Evolutionary conservation across 2,329 filamentous ascomycete species (phyloP), one percentile per base, ranked within the genome.

Genomic region (Claviceps humidiphila): DNA sequence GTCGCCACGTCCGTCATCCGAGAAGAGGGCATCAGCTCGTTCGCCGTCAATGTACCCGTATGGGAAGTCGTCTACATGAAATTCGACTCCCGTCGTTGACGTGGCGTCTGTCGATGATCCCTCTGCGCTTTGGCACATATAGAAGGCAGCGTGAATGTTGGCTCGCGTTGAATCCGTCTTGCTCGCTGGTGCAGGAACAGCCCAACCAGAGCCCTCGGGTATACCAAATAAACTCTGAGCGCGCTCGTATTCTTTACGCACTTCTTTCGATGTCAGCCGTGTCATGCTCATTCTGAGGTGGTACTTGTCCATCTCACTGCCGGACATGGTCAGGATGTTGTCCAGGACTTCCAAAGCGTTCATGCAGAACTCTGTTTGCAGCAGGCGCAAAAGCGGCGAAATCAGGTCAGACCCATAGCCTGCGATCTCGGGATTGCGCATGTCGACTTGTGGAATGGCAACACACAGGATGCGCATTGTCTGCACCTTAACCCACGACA

Each of bases 241-340:
- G 22, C 87, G 84, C 63, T 95, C 91, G 60, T 95, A 97, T 68
- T 97, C 90, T 64, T 96, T 97, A 48, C 88, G 84, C 49, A 93
- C 85, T 0, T 85, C 82, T 59, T 87, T 85, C 0, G 89, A 93
- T 2, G 89, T 89, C 1, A 87, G 84, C 13, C 87, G 85, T 5
- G 89, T 90, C 89, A 98, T 96, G 67, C 91, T 97, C 94, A 98
- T 98, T 41, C 93, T 82, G 54, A 98, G 72, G 63, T 97, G 89
- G 60, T 96, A 89, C 60, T 87, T 89, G 66, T 97, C 93, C 77
- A 95, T 89, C 1, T 91, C 86, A 37, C 87, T 89, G 4, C 88
- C 87, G 0, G 89, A 89, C 74, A 97, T 91, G 30, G 87, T 88
- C 79, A 96, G 95, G 60, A 97, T 93, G 57, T 91, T 87, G 66